A percentile compares a stretch with the other conserved stretches of the same genome.
phyloP scores from a whole-genome alignment of 805 yeast species.

The Maudiozyma bulderi region DNA sequence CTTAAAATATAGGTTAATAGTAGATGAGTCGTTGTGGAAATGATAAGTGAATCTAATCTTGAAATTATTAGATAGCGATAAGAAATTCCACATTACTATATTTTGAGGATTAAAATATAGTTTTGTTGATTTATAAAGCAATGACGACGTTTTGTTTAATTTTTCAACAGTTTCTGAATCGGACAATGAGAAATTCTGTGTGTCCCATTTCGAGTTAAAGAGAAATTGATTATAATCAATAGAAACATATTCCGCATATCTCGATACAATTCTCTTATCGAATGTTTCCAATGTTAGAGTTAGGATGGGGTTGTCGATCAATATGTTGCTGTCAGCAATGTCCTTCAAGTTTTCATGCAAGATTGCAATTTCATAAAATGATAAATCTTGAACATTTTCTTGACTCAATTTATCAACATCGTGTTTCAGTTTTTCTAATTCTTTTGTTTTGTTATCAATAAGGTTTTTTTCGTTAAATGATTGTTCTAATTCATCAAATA shows the following conservation, averaged over 20 bases:
- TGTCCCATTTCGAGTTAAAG: slow-evolving; percentile 27
- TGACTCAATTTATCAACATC: slow-evolving; percentile 3
- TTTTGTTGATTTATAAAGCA: slow-evolving; percentile 14
- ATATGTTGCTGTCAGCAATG: not conserved
- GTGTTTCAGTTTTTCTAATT: slow-evolving; percentile 1
- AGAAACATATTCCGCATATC: slow-evolving; percentile 6
- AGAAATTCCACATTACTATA: slow-evolving; percentile 36
- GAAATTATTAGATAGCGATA: slow-evolving; percentile 37
- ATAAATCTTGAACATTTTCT: not conserved
- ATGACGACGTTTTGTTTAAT: slow-evolving; percentile 14
- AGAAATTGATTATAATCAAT: slow-evolving; percentile 12
- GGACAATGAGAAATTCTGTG: slow-evolving; percentile 9
- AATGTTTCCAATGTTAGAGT: slow-evolving; percentile 4
- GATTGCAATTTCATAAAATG: slow-evolving; percentile 4
- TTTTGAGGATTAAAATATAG: slow-evolving; percentile 6
- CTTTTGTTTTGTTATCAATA: slow-evolving; percentile 1
- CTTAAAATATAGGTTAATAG: slow-evolving; percentile 44
- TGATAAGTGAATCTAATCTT: slow-evolving; percentile 44
- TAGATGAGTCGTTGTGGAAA: slow-evolving; percentile 36
- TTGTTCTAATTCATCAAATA: slow-evolving; percentile 11
- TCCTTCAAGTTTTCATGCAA: slow-evolving; percentile 5
- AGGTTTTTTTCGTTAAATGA: slow-evolving; percentile 6
- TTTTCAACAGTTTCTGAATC: slow-evolving; percentile 9
- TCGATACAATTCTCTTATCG: slow-evolving; percentile 7
- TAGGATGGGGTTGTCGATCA: not conserved